Evolutionary conservation across 2,329 filamentous ascomycete species (phyloP).

Genomic region (Scedosporium dehoogii): DNA sequence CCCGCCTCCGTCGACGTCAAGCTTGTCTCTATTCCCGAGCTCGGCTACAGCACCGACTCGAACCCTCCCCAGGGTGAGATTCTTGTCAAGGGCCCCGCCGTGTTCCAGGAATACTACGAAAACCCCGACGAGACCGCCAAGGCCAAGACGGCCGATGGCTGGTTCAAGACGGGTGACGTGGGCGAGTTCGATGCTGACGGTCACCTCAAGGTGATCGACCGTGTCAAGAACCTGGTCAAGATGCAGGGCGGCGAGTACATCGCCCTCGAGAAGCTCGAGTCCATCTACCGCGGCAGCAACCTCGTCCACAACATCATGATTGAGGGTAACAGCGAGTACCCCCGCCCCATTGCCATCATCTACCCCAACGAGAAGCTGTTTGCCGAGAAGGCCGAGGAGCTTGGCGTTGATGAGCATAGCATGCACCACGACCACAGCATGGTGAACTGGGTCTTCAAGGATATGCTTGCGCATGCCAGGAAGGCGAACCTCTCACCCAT

Average conservation of each 20-base stretch:
- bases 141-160: conserved; percentile 71
- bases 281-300: conserved; percentile 72
- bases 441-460: conserved; percentile 50
- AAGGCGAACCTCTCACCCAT: conserved; percentile 58
- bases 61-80: conserved; percentile 85
- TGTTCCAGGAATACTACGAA: conserved; percentile 71
- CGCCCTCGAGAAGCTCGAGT: conserved; percentile 90
- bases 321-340: conserved; percentile 64
- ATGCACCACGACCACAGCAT: conserved; percentile 61
- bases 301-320: conserved; percentile 81
- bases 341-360: conserved; percentile 75
- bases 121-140: conserved; percentile 78
- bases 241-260: conserved; percentile 94
- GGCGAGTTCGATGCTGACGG: conserved; percentile 77
- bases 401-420: conserved; percentile 56
- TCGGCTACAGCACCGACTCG: conserved; percentile 70
- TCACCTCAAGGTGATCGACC: conserved; percentile 80
- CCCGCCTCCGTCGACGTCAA: conserved; percentile 76
- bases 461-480: conserved; percentile 55
- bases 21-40: conserved; percentile 79
- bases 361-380: conserved; percentile 56
- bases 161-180: conserved; percentile 97
- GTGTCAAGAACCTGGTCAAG: conserved; percentile 98
- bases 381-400: conserved; percentile 45
- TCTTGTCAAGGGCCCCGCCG: conserved; percentile 68